These are phyloP conservation scores for Santalum album DNA, from an alignment of 164 flowering plant genomes.

Conservation along the genomic window DNA sequence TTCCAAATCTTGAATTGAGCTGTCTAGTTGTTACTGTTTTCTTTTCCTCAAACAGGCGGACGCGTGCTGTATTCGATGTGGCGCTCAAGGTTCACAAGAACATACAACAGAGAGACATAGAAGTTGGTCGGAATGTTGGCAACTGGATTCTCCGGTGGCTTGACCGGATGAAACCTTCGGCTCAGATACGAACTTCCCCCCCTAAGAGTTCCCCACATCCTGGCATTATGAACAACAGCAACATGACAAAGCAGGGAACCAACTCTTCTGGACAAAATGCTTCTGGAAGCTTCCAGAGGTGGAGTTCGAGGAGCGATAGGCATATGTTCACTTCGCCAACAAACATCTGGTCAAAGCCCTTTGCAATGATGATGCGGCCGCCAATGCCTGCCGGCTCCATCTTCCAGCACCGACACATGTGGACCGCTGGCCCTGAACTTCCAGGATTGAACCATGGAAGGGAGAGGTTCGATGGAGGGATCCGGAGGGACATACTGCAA, in stretches of 20 bases:
- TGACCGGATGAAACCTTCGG: slow-evolving; percentile 72
- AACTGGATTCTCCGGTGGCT: slow-evolving; percentile 80
- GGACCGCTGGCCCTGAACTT: slow-evolving; percentile 12
- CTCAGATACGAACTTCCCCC: slow-evolving; percentile 49
- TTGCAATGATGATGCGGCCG: slow-evolving; percentile 42
- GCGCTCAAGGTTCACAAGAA: slow-evolving; percentile 63
- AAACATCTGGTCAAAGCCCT: slow-evolving; percentile 26
- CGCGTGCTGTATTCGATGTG: slow-evolving; percentile 58
- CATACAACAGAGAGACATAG: slow-evolving; percentile 73
- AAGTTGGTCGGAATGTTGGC: slow-evolving; percentile 78
- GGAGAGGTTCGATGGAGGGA: slow-evolving; percentile 31
- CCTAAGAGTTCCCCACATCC: slow-evolving; percentile 11
- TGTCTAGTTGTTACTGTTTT: too few relatives aligned
- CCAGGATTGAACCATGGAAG: slow-evolving; percentile 12
- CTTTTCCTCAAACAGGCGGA: slow-evolving; percentile 68
- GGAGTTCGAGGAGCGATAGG: slow-evolving; percentile 16
- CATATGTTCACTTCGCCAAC: slow-evolving; percentile 30
- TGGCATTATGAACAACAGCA: slow-evolving; percentile 10
- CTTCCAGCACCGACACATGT: slow-evolving; percentile 43
- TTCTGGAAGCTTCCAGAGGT: slow-evolving; percentile 15
- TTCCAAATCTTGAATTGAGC: too few relatives aligned
- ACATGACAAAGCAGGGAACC: slow-evolving; percentile 22
- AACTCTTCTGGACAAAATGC: slow-evolving; percentile 18
- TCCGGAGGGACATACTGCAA: slow-evolving; percentile 61
- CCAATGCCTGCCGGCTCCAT: slow-evolving; percentile 25